Evolutionary conservation across 768 basidiomycete species (phyloP).

Genomic region (Tricholoma furcatifolium): DNA sequence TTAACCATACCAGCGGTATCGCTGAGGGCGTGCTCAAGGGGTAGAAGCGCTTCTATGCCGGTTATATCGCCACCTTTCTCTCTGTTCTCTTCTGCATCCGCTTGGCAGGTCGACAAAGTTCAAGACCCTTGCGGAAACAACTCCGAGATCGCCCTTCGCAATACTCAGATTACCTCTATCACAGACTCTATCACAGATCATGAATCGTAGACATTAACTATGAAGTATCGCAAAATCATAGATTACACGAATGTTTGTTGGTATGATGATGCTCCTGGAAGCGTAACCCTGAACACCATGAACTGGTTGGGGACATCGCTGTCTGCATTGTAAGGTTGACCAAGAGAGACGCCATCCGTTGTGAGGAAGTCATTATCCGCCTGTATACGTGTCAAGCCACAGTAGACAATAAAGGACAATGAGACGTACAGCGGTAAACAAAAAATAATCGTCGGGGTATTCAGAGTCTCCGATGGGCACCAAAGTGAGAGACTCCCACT

Average conservation of each 20-base stretch:
- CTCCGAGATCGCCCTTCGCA: too few relatives aligned
- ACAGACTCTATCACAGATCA: too few relatives aligned
- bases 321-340: constrained; percentile 51
- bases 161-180: too few relatives aligned
- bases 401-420: not conserved
- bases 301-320: constrained; percentile 62
- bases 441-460: constrained; percentile 65
- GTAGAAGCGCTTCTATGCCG: too few relatives aligned
- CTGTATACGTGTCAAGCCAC: constrained; percentile 19
- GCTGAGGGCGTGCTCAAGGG: too few relatives aligned
- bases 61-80: too few relatives aligned
- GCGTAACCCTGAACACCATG: constrained; percentile 59
- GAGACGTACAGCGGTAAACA: constrained; percentile 55
- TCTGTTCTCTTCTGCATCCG: too few relatives aligned
- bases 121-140: too few relatives aligned
- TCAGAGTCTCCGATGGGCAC: constrained; percentile 49
- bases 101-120: too few relatives aligned
- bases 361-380: constrained; percentile 67
- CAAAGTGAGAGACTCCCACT: constrained; percentile 68
- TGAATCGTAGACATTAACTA: too few relatives aligned
- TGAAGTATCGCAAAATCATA: too few relatives aligned
- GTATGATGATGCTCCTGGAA: constrained; percentile 34
- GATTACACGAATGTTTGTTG: not conserved
- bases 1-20: too few relatives aligned
- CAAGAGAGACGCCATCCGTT: constrained; percentile 49